Conservation (phyloP, 257 asterid genomes). For the Solanum neorickii region DNA sequence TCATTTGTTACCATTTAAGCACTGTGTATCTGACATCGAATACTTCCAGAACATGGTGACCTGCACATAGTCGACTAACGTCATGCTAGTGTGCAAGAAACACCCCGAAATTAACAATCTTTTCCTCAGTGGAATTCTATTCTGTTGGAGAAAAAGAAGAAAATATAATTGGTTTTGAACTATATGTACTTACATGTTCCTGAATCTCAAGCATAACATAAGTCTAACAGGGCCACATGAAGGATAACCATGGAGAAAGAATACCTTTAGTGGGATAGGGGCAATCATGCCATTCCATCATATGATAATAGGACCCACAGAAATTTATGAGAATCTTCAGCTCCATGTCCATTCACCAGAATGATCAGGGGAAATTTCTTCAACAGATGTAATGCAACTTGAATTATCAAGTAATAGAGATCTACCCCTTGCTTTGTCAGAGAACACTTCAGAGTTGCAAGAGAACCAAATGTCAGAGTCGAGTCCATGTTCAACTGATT, state of each 20-base stretch:
- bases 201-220: not conserved
- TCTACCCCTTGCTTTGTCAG: slow-evolving; percentile 12
- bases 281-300: not conserved
- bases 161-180: not conserved
- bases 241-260: not conserved
- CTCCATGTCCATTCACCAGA: slow-evolving; percentile 17
- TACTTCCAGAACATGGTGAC: not conserved
- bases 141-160: not conserved
- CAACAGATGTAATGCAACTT: slow-evolving; percentile 15
- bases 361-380: slow-evolving; percentile 17
- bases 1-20: not conserved
- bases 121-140: not conserved
- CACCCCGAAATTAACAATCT: not conserved
- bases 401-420: slow-evolving; percentile 32
- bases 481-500: slow-evolving; percentile 10
- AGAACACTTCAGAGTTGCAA: slow-evolving; percentile 8
- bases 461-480: slow-evolving; percentile 12
- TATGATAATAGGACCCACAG: not conserved
- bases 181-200: not conserved
- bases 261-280: not conserved
- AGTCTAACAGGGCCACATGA: not conserved
- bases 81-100: not conserved
- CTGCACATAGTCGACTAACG: not conserved
- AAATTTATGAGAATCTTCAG: not conserved
- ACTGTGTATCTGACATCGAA: not conserved